Evolutionary conservation across 768 basidiomycete genomes (phyloP).

Genomic region (Termitomyces sp.): DNA sequence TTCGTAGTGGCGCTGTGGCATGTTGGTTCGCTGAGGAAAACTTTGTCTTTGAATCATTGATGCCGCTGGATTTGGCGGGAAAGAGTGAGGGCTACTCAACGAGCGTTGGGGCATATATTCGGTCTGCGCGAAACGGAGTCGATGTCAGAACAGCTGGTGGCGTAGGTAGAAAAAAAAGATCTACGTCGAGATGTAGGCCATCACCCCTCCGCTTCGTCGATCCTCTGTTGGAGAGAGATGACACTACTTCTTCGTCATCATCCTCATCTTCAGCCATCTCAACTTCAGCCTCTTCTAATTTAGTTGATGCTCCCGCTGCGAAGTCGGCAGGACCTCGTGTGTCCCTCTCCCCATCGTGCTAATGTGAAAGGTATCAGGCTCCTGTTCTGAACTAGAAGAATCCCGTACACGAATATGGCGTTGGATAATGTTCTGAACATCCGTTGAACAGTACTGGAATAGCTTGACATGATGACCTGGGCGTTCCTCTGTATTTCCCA

Average conservation of each 20-base stretch:
- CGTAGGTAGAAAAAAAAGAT: neutral
- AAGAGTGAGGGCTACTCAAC: conserved; percentile 2
- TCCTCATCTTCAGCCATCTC: conserved; percentile 26
- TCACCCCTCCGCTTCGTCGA: conserved; percentile 1
- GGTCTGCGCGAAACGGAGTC: neutral
- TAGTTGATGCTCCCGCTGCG: conserved; percentile 24
- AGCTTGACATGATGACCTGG: conserved; percentile 76
- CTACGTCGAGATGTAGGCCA: conserved; percentile 3
- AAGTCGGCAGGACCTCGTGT: conserved; percentile 42
- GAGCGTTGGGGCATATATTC: conserved; percentile 3
- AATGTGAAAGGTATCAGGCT: neutral
- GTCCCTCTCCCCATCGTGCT: conserved; percentile 50
- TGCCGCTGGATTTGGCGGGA: conserved; percentile 4
- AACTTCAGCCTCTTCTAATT: conserved; percentile 30
- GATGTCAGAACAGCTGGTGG: neutral
- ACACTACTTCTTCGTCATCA: conserved; percentile 18
- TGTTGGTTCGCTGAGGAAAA: neutral
- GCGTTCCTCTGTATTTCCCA: conserved; percentile 58
- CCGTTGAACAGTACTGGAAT: conserved; percentile 75
- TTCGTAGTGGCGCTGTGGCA: conserved; percentile 4
- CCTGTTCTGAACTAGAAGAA: conserved; percentile 3
- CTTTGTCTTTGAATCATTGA: conserved; percentile 3
- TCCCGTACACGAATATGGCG: conserved; percentile 49
- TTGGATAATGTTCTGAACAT: conserved; percentile 65
- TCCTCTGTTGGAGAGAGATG: neutral